phyloP scores from a whole-genome alignment of 1,284 basidiomycete species.

The Ceratobasidium sp. region DNA sequence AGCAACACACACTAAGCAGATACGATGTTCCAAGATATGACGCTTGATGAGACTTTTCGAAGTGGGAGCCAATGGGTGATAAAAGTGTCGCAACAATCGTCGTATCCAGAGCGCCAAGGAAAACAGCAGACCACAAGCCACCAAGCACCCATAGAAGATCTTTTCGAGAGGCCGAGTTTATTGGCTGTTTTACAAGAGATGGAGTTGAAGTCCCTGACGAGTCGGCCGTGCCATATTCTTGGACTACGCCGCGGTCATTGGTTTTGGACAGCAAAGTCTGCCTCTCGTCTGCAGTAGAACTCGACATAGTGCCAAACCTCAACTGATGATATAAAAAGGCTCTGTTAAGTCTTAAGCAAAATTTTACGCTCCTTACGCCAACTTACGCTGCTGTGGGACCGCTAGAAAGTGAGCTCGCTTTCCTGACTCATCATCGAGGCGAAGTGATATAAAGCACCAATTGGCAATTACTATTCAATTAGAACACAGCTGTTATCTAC shows the following conservation, averaged over 20 bases:
- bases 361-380: too few relatives aligned
- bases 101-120: conserved; percentile 85
- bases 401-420: background rate
- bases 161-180: conserved; percentile 9
- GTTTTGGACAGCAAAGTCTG: conserved; percentile 25
- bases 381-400: conserved; percentile 23
- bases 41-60: conserved; percentile 79
- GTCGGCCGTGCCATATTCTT: conserved; percentile 29
- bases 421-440: conserved; percentile 4
- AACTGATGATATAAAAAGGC: background rate
- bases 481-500: background rate
- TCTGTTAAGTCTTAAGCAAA: too few relatives aligned
- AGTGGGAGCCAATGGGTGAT: conserved; percentile 81
- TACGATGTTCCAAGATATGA: conserved; percentile 91
- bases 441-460: background rate
- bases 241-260: background rate
- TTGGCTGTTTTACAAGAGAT: conserved; percentile 20
- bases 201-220: conserved; percentile 35
- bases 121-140: conserved; percentile 80
- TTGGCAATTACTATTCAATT: conserved; percentile 11
- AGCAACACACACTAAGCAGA: conserved; percentile 88
- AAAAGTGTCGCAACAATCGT: conserved; percentile 69
- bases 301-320: conserved; percentile 1
- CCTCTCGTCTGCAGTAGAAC: conserved; percentile 12
- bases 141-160: conserved; percentile 71